Percentiles rank a stretch among this genome's conserved stretches.
Conservation (phyloP, 495 filamentous ascomycete genomes). For the Xylaria telfairii region DNA sequence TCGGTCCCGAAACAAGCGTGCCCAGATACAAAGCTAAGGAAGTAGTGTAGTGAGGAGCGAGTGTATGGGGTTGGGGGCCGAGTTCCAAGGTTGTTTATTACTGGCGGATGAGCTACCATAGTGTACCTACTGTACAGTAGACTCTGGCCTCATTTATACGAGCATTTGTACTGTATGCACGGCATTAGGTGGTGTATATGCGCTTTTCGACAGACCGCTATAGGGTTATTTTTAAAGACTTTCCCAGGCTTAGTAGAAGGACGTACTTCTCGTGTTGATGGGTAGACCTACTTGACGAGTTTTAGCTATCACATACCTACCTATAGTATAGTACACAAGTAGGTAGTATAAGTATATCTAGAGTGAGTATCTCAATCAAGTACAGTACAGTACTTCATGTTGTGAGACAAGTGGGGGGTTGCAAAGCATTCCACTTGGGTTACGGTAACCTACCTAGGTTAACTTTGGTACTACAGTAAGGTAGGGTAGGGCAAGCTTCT, state of each 20-base stretch:
- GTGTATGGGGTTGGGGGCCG: background rate
- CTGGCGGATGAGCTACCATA: background rate
- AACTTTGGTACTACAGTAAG: background rate
- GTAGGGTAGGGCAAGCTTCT: conserved; percentile 1
- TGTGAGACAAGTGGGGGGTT: conserved; percentile 8
- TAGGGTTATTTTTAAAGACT: background rate
- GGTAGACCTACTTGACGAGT: background rate
- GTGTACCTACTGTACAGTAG: background rate
- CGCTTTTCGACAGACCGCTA: background rate
- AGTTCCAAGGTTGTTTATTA: background rate
- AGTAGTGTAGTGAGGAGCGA: conserved; percentile 1
- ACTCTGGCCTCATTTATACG: background rate
- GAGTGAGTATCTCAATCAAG: no score
- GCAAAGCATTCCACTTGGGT: background rate
- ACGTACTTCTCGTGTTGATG: background rate
- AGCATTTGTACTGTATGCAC: background rate
- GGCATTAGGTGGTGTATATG: background rate
- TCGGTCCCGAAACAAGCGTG: conserved; percentile 18
- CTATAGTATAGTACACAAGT: no score
- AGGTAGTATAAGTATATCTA: no score
- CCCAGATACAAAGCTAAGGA: background rate
- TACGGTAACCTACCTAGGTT: no score
- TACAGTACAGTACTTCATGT: no score
- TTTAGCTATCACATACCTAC: background rate
- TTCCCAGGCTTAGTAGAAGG: background rate